Evolutionary conservation across 2,329 filamentous ascomycete genomes (phyloP), one percentile per base, ranked within the genome.

Genomic region (Aureobasidium sp.): DNA sequence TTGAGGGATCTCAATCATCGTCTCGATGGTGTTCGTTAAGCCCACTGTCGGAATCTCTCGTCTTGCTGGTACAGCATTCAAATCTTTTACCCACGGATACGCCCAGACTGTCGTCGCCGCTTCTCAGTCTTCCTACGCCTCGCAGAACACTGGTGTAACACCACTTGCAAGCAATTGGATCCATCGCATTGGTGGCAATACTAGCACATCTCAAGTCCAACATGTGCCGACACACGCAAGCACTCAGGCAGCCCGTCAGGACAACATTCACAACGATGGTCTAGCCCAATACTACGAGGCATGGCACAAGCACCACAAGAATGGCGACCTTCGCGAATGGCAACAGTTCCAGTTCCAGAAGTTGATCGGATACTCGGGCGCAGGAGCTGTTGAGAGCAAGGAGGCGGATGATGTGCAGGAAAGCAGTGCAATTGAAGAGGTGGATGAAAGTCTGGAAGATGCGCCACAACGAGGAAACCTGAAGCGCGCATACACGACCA

Each of bases 71-170:
- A 68, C 71, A 64, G 72, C 72, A 60, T 70, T 74, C 70, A 97
- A 97, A 82, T 91, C 92, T 73, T 89, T 97, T 77, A 93, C 91
- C 76, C 91, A 97, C 85, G 93, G 93, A 79, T 97, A 97, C 84
- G 92, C 92, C 70, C 93, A 97, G 77, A 96, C 92, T 66, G 88
- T 97, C 78, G 91, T 99, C 79, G 94, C 94, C 73, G 93, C 91
- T 71, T 91, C 91, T 67, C 91, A 96, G 83, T 87, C 88, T 80
- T 83, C 85, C 82, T 84, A 91, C 87, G 82, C 86, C 79, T 74
- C 91, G 45, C 80, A 84, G 66, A 81, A 82, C 68, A 82, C 81
- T 62, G 77, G 79, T 47, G 75, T 85, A 63, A 81, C 80, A 65
- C 77, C 81, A 45, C 78, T 86, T 70, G 75, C 78, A 63, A 77